Evolutionary conservation across 345 rosid genomes (phyloP).

Genomic region (Pseudoturritis turrita): DNA sequence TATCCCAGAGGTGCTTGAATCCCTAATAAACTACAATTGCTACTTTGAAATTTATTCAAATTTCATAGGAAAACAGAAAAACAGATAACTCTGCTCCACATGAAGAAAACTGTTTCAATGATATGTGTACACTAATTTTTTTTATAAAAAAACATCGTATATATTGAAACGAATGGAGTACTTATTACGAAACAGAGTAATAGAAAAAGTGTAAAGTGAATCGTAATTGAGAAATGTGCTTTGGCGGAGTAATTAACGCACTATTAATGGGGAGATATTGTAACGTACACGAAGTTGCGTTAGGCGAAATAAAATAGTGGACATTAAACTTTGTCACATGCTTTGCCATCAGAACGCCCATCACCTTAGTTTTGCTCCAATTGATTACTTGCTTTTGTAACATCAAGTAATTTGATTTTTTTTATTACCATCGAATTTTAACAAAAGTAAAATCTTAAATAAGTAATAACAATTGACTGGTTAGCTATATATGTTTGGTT

Average conservation of each 20-base stretch:
- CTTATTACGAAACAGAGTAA: no score
- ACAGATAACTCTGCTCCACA: no score
- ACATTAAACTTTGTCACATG: conserved; percentile 20
- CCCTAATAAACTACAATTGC: no score
- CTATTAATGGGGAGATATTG: conserved; percentile 8
- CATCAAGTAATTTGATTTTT: not conserved
- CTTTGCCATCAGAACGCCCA: conserved; percentile 16
- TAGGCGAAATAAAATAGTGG: conserved; percentile 17
- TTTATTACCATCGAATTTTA: not conserved
- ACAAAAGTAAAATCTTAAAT: not conserved
- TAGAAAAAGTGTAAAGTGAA: not conserved
- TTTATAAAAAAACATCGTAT: no score
- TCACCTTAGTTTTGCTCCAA: not conserved
- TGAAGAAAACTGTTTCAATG: no score
- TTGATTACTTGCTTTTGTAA: not conserved
- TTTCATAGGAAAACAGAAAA: no score
- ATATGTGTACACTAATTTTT: no score
- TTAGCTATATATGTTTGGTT: no score
- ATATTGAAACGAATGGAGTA: no score
- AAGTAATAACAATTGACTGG: no score
- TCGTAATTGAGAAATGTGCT: conserved; percentile 8
- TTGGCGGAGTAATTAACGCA: conserved; percentile 29
- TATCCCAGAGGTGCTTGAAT: not conserved
- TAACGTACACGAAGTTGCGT: conserved; percentile 29
- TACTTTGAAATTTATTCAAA: no score